Conservation (phyloP, 2,329 filamentous ascomycete genomes). For the Fusarium scirpi region DNA sequence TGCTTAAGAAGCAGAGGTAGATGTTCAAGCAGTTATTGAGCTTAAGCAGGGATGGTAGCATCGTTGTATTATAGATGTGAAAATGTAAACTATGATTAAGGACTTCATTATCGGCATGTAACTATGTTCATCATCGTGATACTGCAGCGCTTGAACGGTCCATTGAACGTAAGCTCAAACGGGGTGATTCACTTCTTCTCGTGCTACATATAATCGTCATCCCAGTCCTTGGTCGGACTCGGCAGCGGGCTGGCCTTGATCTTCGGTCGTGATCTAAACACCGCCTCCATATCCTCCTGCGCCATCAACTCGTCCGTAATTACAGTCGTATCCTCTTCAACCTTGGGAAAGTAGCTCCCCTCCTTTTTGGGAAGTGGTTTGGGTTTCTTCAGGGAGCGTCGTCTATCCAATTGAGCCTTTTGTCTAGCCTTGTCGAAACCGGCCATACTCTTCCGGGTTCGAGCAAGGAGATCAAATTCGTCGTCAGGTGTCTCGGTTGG, state of each 20-base stretch:
- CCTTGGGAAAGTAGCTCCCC: constrained; percentile 60
- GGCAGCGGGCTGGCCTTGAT: constrained; percentile 79
- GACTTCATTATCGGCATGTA: neutral
- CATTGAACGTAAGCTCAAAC: too few species aligned
- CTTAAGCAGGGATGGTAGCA: too few species aligned
- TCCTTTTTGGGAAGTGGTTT: constrained; percentile 56
- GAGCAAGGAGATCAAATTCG: constrained; percentile 63
- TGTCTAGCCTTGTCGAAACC: constrained; percentile 71
- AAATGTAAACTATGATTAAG: constrained; percentile 39
- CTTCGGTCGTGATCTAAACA: constrained; percentile 87
- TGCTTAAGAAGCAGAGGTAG: neutral
- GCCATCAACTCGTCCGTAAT: constrained; percentile 77
- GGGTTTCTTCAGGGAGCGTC: constrained; percentile 62
- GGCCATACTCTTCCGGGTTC: constrained; percentile 72
- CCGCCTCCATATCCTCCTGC: constrained; percentile 81
- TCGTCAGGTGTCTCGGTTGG: constrained; percentile 41
- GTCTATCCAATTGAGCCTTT: constrained; percentile 69
- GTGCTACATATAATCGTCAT: constrained; percentile 44
- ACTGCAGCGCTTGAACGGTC: too few species aligned
- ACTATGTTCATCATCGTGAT: neutral
- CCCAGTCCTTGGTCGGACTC: constrained; percentile 58
- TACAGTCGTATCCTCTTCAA: constrained; percentile 59
- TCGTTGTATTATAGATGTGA: constrained; percentile 47
- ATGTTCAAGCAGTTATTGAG: too few species aligned
- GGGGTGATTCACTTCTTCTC: neutral